Base-by-base conservation (phyloP, 1,284 basidiomycete genomes). In the Cerioporus squamosus region DNA sequence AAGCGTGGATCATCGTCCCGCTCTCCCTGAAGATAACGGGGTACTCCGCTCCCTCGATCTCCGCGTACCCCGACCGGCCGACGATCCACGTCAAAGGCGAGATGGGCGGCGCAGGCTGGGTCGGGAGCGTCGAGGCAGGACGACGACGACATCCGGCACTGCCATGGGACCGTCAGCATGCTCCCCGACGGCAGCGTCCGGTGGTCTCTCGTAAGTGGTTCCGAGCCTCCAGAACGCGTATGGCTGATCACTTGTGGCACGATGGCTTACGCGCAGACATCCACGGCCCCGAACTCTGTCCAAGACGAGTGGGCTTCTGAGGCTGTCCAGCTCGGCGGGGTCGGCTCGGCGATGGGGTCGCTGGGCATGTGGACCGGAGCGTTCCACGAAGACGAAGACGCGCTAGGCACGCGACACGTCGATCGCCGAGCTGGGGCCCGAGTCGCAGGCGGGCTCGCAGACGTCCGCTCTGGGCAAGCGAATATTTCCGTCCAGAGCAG, bases 321-420 rank as follows among this genome's bases (percentile, higher is more conserved):
- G 64, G 81, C 79, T 6, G 70, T 87, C 0, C 85, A 87, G 63
- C 68, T 87, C 2, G 85, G 85, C 14, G 78, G 77, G 1, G 72
- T 82, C 5, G 81, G 79, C 18, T 83, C 82, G 23, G 79, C 76
- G 0, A 68, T 78, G 33, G 85, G 85, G 14, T 66, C 85, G 2
- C 68, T 86, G 0, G 84, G 83, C n/a, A 71, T 83, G 70, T 87
- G 84, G 85, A 86, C 84, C 0, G 83, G 83, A 7, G 81, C 81
- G 2, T 68, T 70, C 12, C 85, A 87, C 60, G 75, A 78, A 44
- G 66, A 71, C 4, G 72, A 71, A 2, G 82, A 83, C 66, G 77
- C 78, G 2, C 65, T 81, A 5, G 82, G 84, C 84, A 53, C 66
- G 78, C 33, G 33, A n/a, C n/a, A n/a, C n/a, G n/a, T n/a, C n/a